Base-by-base conservation (phyloP, 495 filamentous ascomycete genomes). In the Hypoxylon perforatum region DNA sequence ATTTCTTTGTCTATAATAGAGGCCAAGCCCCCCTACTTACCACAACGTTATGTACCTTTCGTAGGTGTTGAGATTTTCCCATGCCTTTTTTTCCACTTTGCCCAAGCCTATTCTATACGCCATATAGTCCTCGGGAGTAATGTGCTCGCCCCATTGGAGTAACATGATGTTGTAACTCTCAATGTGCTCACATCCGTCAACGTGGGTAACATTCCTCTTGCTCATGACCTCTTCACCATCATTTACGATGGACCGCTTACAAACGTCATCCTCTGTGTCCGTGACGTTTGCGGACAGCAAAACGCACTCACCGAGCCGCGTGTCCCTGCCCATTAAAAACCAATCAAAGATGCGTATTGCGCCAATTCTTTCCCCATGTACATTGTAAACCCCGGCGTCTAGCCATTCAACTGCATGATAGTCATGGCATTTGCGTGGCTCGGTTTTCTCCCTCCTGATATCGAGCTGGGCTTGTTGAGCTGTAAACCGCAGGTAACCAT, bases 151-250 rank as follows among this genome's bases (percentile, higher is more conserved):
- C 46, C 46, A 25, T 33, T 33, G 14, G 4, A 49, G 15, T 4
- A 49, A 33, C 46, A 49, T 49, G 2, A 49, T 49, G 17, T 49
- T 25, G 15, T 49, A 49, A 49, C 15, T 28, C 28, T 49, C 21
- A 17, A 25, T 2, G 22, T 49, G 41, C 41, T 44, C 17, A 44
- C 41, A 44, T 44, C n/a, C 41, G 8, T 44, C 41, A 44, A 44
- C 41, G 15, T 44, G 41, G 12, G 17, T 17, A 18, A 44, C 41
- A 3, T 44, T 44, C 41, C 41, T 7, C 25, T 28, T 7, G 3
- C 3, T 28, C 7, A 28, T 3, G 3, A 28, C 7, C 3, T 28
- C 25, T 28, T 7, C 25, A 28, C 7, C 41, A 8, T 1, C 6
- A 10, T 17, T 17, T 5, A 4, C 41, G 18, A 3, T 3, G 17